phyloP scores from a whole-genome alignment of 768 basidiomycete genomes.

The Trametes villosa region DNA sequence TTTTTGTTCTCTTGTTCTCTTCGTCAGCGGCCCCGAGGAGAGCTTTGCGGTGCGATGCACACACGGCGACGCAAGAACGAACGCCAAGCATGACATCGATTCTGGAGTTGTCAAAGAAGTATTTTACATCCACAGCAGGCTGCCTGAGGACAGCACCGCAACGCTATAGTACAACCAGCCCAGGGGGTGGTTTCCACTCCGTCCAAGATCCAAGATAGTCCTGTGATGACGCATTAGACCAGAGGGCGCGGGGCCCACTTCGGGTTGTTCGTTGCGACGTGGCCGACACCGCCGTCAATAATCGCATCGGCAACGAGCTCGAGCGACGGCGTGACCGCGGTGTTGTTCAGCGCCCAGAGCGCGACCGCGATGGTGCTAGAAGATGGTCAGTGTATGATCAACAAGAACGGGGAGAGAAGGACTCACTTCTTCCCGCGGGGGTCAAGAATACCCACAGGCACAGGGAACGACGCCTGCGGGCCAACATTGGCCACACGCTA shows the following conservation, averaged over 20 bases:
- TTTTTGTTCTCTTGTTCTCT: constrained; percentile 2
- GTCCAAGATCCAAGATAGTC: not conserved
- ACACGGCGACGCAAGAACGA: no score
- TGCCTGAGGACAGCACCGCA: no score
- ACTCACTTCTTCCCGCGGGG: constrained; percentile 73
- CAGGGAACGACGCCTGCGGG: constrained; percentile 81
- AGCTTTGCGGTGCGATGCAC: not conserved
- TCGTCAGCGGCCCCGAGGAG: no score
- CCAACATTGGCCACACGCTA: constrained; percentile 39
- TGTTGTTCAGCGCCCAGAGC: constrained; percentile 66
- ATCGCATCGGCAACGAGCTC: constrained; percentile 57
- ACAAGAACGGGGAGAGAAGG: not conserved
- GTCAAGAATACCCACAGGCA: constrained; percentile 79
- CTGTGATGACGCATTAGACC: no score
- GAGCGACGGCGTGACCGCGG: constrained; percentile 53
- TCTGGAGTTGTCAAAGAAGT: no score
- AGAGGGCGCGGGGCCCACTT: constrained; percentile 41
- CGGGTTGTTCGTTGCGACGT: constrained; percentile 61
- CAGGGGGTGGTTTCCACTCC: not conserved
- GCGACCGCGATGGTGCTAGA: constrained; percentile 52
- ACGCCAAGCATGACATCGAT: no score
- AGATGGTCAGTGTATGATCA: constrained; percentile 55
- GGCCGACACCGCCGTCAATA: constrained; percentile 69
- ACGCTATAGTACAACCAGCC: not conserved
- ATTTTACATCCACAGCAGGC: no score